phyloP scores from a whole-genome alignment of 2,329 filamentous ascomycete genomes.

The Penicillium crustosum region DNA sequence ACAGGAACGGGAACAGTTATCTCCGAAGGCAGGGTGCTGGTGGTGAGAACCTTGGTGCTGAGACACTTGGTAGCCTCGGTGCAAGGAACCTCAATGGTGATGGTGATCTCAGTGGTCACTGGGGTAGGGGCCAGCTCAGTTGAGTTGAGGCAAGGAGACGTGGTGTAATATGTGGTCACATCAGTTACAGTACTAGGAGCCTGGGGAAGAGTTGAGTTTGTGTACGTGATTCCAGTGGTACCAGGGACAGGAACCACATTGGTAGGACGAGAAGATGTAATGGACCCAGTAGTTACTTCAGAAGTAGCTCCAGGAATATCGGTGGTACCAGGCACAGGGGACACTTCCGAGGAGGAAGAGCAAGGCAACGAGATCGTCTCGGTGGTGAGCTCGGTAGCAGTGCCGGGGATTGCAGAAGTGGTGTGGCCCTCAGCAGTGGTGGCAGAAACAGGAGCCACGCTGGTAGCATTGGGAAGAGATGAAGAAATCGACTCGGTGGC shows the following conservation, averaged over 20 bases:
- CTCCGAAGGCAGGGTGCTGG: not conserved
- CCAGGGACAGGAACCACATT: slow-evolving; percentile 3
- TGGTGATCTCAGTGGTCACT: not conserved
- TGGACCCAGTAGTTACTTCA: not conserved
- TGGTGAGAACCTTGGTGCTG: slow-evolving; percentile 3
- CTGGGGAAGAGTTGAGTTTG: not conserved
- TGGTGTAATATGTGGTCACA: not conserved
- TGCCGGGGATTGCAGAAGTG: too few species aligned
- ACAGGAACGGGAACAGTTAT: not conserved
- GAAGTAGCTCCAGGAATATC: not conserved
- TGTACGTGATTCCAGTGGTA: not conserved
- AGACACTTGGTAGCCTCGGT: slow-evolving; percentile 8
- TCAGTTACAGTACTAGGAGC: not conserved
- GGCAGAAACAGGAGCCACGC: not conserved
- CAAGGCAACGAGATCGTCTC: not conserved
- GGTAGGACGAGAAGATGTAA: slow-evolving; percentile 3
- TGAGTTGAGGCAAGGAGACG: not conserved
- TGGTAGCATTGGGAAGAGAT: not conserved
- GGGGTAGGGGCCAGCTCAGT: slow-evolving; percentile 3
- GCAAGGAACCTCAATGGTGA: slow-evolving; percentile 5
- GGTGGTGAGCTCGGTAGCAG: not conserved
- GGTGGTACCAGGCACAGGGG: not conserved
- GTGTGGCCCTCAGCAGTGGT: not conserved
- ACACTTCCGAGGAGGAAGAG: too few species aligned
- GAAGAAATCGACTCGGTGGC: not conserved